Evolutionary conservation across 2,329 filamentous ascomycete genomes (phyloP).

Genomic region (Clonostachys sp.): DNA sequence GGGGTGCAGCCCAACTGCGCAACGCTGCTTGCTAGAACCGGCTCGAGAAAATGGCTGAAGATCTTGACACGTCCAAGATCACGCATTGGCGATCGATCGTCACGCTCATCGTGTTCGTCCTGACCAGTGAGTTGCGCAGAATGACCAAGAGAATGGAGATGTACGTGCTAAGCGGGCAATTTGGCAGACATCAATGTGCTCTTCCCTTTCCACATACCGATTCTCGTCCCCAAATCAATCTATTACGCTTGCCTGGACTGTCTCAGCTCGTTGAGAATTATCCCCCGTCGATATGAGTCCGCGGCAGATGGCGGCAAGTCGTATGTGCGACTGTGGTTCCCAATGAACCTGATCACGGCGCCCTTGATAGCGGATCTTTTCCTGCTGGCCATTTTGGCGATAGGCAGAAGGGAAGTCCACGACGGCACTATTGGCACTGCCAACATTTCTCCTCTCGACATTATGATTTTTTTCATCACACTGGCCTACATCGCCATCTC

Average conservation of each 20-base stretch:
- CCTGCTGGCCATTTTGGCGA: constrained; percentile 63
- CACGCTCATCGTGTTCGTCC: constrained; percentile 63
- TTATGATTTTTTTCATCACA: constrained; percentile 72
- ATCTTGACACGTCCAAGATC: constrained; percentile 33
- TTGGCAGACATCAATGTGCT: constrained; percentile 60
- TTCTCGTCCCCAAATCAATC: constrained; percentile 51
- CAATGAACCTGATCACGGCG: constrained; percentile 67
- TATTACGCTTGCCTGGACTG: constrained; percentile 35
- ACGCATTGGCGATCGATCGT: constrained; percentile 65
- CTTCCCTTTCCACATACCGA: constrained; percentile 62
- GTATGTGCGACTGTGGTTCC: constrained; percentile 39
- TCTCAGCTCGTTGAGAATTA: constrained; percentile 37
- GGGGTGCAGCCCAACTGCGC: no score
- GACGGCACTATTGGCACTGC: constrained; percentile 63
- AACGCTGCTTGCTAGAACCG: no score
- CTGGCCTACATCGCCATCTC: constrained; percentile 74
- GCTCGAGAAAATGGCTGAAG: not conserved
- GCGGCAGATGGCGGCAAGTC: no score
- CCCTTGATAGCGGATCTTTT: constrained; percentile 69
- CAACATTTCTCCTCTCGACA: constrained; percentile 65
- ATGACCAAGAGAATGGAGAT: not conserved
- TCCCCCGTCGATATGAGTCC: constrained; percentile 37
- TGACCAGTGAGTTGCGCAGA: constrained; percentile 56
- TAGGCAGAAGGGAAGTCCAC: constrained; percentile 61
- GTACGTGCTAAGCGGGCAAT: not conserved